Conservation (phyloP, 164 flowering plant species). For the Santalum album region DNA sequence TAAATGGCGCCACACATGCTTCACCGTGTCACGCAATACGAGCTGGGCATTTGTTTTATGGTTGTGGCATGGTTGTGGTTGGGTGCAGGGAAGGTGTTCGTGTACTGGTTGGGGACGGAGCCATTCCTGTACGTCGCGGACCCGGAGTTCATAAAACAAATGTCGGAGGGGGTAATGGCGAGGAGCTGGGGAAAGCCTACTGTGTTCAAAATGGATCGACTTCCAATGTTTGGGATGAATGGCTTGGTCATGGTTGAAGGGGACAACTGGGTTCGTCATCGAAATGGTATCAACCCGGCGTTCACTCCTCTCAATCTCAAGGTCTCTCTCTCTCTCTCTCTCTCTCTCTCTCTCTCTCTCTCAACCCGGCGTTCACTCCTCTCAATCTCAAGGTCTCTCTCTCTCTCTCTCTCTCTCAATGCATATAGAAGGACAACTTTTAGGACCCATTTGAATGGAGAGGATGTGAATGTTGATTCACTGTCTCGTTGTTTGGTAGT, state of each 20-base stretch:
- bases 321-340: slow-evolving; percentile 25
- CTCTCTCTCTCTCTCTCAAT: background rate
- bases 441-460: too few species aligned
- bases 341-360: background rate
- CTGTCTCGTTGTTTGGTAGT: too few species aligned
- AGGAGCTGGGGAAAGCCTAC: slow-evolving; percentile 91
- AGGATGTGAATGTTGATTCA: too few species aligned
- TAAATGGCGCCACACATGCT: too few species aligned
- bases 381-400: slow-evolving; percentile 56
- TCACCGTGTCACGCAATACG: too few species aligned
- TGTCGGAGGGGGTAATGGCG: slow-evolving; percentile 43
- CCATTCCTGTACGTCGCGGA: slow-evolving; percentile 83
- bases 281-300: slow-evolving; percentile 67
- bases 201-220: slow-evolving; percentile 66
- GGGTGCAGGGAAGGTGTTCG: slow-evolving; percentile 65
- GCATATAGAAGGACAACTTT: too few species aligned
- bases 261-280: slow-evolving; percentile 67
- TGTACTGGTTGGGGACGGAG: slow-evolving; percentile 88
- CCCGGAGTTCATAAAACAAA: slow-evolving; percentile 59
- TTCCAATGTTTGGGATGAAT: slow-evolving; percentile 77
- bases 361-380: slow-evolving; percentile 63
- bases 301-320: slow-evolving; percentile 59
- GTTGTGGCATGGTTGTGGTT: background rate
- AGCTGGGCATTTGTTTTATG: too few species aligned
- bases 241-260: slow-evolving; percentile 83